These are phyloP conservation scores for Aspergillus spinulosporus DNA, from an alignment of 2,329 filamentous ascomycete genomes.

Conservation along the genomic window DNA sequence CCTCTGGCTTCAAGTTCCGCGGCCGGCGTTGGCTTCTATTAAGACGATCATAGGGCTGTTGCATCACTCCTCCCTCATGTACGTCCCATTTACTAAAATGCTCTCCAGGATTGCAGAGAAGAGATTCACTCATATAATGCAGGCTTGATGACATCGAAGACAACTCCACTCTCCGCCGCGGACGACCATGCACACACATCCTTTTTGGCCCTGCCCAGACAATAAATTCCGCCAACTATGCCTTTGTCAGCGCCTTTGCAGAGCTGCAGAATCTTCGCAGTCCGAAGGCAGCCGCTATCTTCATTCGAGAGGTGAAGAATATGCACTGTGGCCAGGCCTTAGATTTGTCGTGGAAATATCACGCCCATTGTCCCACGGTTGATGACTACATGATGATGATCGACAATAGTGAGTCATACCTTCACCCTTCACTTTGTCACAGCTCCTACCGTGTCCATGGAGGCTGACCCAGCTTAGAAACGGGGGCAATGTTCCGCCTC, in stretches of 20 bases:
- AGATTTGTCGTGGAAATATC: conserved; percentile 6
- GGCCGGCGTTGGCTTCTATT: not conserved
- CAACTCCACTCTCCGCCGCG: conserved; percentile 6
- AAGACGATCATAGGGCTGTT: not conserved
- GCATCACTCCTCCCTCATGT: not conserved
- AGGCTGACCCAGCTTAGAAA: not conserved
- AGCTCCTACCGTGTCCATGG: too few relatives aligned
- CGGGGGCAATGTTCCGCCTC: conserved; percentile 7
- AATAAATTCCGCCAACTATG: conserved; percentile 12
- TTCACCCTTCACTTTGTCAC: not conserved
- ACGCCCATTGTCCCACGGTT: not conserved
- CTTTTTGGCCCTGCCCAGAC: conserved; percentile 8
- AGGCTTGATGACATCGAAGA: conserved; percentile 17
- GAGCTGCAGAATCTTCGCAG: not conserved
- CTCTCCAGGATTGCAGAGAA: not conserved
- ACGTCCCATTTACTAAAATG: too few relatives aligned
- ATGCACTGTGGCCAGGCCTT: conserved; percentile 6
- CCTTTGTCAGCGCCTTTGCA: not conserved
- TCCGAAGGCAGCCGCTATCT: not conserved
- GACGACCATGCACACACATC: not conserved
- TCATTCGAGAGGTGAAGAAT: not conserved
- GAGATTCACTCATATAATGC: not conserved
- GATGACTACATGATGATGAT: conserved; percentile 12
- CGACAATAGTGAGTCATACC: not conserved
- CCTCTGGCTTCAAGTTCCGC: conserved; percentile 1